Conservation (phyloP, 1,284 basidiomycete species). For the Cutaneotrichosporon sp. region DNA sequence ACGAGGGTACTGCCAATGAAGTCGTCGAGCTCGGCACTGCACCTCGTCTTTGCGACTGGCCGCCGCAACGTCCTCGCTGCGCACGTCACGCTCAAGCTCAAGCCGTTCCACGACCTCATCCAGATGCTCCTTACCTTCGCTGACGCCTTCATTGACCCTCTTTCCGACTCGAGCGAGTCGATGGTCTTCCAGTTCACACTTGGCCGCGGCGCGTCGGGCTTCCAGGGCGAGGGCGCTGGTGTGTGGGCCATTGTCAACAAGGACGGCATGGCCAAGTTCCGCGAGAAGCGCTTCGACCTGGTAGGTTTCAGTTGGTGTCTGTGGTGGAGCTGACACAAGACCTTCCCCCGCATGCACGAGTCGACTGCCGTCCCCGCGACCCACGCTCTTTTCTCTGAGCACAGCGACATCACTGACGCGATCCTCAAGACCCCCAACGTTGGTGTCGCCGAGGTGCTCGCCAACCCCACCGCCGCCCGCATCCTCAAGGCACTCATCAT, state of each 20-base stretch:
- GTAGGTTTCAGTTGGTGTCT: slow-evolving; percentile 56
- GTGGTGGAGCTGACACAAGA: slow-evolving; percentile 25
- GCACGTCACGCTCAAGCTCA: slow-evolving; percentile 72
- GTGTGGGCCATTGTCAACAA: slow-evolving; percentile 82
- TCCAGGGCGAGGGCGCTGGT: slow-evolving; percentile 59
- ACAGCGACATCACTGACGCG: slow-evolving; percentile 73
- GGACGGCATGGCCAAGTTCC: slow-evolving; percentile 67
- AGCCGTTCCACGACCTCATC: slow-evolving; percentile 77
- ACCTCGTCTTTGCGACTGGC: slow-evolving; percentile 81
- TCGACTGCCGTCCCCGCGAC: slow-evolving; percentile 37
- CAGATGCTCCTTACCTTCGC: slow-evolving; percentile 60
- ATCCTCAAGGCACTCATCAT: slow-evolving; percentile 71
- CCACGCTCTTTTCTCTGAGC: slow-evolving; percentile 72
- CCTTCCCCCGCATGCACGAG: slow-evolving; percentile 48
- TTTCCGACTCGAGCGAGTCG: slow-evolving; percentile 60
- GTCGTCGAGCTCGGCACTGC: slow-evolving; percentile 51
- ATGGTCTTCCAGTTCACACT: slow-evolving; percentile 71
- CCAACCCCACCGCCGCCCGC: slow-evolving; percentile 58
- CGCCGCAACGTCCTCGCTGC: slow-evolving; percentile 70
- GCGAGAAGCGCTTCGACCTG: slow-evolving; percentile 76
- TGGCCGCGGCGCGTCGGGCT: slow-evolving; percentile 55
- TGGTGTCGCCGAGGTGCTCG: slow-evolving; percentile 62
- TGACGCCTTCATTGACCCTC: slow-evolving; percentile 69
- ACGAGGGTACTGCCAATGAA: slow-evolving; percentile 31
- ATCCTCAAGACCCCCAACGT: slow-evolving; percentile 66